Evolutionary conservation across 2,329 filamentous ascomycete genomes (phyloP), one percentile per base, ranked within the genome.

Genomic region (Fusarium musae): DNA sequence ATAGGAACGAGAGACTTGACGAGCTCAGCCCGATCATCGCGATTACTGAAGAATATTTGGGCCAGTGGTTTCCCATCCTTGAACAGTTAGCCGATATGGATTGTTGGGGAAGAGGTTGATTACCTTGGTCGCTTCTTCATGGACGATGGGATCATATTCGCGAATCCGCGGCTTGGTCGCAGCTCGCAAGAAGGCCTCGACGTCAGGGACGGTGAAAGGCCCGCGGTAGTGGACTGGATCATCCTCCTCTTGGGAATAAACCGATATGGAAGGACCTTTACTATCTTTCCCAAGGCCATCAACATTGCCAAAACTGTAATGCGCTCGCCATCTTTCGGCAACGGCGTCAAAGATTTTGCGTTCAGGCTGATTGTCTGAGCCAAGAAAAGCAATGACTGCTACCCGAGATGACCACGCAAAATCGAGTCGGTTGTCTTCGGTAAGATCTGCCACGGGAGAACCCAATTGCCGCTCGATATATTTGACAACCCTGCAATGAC

Each of bases 381-480:
- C 26, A 17, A 64, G 26, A 17, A 61, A 52, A 7, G 32, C 56
- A 11, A 64, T 5, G 13, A 64, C 32, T 3, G 46, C 44, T 1
- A 64, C 44, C 4, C 57, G 30, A 6, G 57, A 7, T 9, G 61
- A 62, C 13, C 37, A 10, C 17, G 57, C 39, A 2, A 64, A 64
- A 26, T 52, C 17, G 3, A 44, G 9, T 19, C 44, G 16, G 6
- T n/a, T 36, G 2, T 44, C 9, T 6, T 52, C 5, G 13, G 37
- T 34, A 17, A 64, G 23, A 19, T 43, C 19, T 6, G 1, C 28
- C 6, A 64, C 39, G 10, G 61, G 61, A 28, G 44, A 19, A n/a
- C 61, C 61, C 5, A 26, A 52, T 39, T 64, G 61, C 11, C 61
- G 42, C 6, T 62, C 36, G 6, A 64, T 62, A 6, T 62, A 64